Percentiles rank a stretch among this genome's conserved stretches.
Evolutionary conservation across 2,329 filamentous ascomycete genomes (phyloP).

Genomic region (Aspergillus sp.): DNA sequence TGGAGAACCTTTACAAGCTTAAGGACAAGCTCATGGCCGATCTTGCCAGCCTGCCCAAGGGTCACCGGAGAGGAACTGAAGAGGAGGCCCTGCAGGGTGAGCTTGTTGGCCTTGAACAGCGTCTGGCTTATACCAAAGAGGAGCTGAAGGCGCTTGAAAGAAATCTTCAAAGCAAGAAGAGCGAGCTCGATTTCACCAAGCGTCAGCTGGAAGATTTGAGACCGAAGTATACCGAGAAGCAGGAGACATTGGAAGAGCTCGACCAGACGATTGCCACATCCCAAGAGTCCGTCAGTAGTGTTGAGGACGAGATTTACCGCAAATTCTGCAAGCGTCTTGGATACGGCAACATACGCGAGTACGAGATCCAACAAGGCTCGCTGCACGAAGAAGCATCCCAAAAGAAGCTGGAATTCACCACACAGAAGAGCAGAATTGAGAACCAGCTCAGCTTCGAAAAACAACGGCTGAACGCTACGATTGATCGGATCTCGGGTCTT

Average conservation of each 20-base stretch:
- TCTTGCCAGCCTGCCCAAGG: conserved; percentile 74
- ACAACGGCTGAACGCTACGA: conserved; percentile 68
- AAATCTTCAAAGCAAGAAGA: conserved; percentile 80
- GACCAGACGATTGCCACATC: conserved; percentile 55
- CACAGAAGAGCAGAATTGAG: conserved; percentile 65
- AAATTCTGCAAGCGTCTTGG: conserved; percentile 83
- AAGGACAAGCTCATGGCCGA: conserved; percentile 74
- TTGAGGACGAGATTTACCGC: conserved; percentile 85
- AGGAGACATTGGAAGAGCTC: conserved; percentile 63
- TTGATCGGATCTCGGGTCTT: conserved; percentile 66
- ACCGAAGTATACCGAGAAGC: conserved; percentile 74
- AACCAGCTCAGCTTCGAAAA: conserved; percentile 64
- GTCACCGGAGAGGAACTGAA: conserved; percentile 69
- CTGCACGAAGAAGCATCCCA: conserved; percentile 86
- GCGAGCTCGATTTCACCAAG: conserved; percentile 71
- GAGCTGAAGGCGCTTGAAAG: conserved; percentile 76
- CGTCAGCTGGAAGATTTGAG: conserved; percentile 71
- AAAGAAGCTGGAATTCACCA: conserved; percentile 81
- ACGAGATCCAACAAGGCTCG: conserved; percentile 89
- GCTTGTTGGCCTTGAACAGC: conserved; percentile 74
- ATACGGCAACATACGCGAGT: conserved; percentile 85
- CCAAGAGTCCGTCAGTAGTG: conserved; percentile 66
- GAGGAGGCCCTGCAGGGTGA: conserved; percentile 82
- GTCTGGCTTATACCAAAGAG: conserved; percentile 66
- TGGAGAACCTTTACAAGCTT: conserved; percentile 77